These are phyloP conservation scores for Aspergillus calidoustus DNA, from an alignment of 2,329 filamentous ascomycete species.

Conservation along the genomic window DNA sequence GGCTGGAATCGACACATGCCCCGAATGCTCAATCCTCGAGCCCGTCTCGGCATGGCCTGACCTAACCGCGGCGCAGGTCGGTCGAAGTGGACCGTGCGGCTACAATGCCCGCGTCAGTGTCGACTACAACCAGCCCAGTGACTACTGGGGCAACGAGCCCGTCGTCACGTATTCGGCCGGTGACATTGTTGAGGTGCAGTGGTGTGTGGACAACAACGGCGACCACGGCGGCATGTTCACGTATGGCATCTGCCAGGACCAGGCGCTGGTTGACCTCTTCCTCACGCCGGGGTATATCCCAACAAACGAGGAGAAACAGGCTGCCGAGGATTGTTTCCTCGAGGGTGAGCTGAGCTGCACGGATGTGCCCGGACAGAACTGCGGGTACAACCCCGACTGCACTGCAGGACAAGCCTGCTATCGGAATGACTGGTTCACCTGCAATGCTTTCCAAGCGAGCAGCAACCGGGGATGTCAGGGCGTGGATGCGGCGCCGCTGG, in stretches of 20 bases:
- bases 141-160: constrained; percentile 50
- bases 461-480: constrained; percentile 41
- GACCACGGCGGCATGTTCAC: constrained; percentile 63
- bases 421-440: constrained; percentile 61
- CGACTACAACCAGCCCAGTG: constrained; percentile 57
- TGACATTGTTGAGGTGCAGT: constrained; percentile 55
- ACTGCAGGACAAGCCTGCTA: constrained; percentile 49
- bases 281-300: constrained; percentile 54
- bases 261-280: constrained; percentile 57
- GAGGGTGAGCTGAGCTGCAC: constrained; percentile 54
- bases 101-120: constrained; percentile 59
- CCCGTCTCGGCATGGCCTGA: constrained; percentile 58
- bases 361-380: constrained; percentile 56
- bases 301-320: constrained; percentile 58
- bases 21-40: constrained; percentile 60
- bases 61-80: constrained; percentile 51
- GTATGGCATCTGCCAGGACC: constrained; percentile 60
- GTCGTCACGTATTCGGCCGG: constrained; percentile 54
- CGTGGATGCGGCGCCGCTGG: constrained; percentile 50
- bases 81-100: constrained; percentile 57
- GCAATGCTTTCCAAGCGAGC: constrained; percentile 33
- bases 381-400: constrained; percentile 57
- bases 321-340: constrained; percentile 59
- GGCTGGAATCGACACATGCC: constrained; percentile 57
- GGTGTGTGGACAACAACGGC: constrained; percentile 62